Conservation (phyloP, 2,329 filamentous ascomycete genomes). For the Septoria linicola region DNA sequence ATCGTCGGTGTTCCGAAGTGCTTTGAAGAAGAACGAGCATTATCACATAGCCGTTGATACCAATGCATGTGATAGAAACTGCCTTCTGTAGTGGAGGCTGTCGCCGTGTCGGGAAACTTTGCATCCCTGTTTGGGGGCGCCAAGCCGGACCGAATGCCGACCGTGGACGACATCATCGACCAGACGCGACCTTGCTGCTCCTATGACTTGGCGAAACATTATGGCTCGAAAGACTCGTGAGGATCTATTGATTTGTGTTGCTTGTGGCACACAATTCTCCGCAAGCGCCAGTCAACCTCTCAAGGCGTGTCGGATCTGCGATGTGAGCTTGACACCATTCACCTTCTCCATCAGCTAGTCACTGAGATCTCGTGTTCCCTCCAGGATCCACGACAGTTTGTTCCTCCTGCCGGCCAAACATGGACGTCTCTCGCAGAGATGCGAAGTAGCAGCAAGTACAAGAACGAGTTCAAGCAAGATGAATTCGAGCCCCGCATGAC, state of each 20-base stretch:
- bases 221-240: slow-evolving; percentile 21
- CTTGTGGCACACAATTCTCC: slow-evolving; percentile 71
- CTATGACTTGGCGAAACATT: too few species aligned
- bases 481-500: slow-evolving; percentile 46
- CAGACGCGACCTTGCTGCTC: background rate
- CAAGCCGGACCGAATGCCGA: background rate
- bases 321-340: slow-evolving; percentile 50
- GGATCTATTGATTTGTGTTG: slow-evolving; percentile 60
- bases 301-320: slow-evolving; percentile 67
- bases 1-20: too few species aligned
- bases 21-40: too few species aligned
- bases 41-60: too few species aligned
- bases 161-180: background rate
- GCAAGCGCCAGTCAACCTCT: slow-evolving; percentile 50
- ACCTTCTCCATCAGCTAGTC: background rate
- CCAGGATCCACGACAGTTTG: slow-evolving; percentile 65
- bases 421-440: slow-evolving; percentile 60
- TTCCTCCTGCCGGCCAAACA: slow-evolving; percentile 61
- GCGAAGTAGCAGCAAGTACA: slow-evolving; percentile 41
- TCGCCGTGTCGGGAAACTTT: too few species aligned
- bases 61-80: too few species aligned
- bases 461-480: slow-evolving; percentile 56
- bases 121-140: too few species aligned
- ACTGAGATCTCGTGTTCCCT: background rate
- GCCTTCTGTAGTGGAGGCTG: too few species aligned